Percentiles rank a stretch among this genome's conserved stretches.
Evolutionary conservation across 345 rosid species (phyloP).

Genomic region (Dimocarpus longan): DNA sequence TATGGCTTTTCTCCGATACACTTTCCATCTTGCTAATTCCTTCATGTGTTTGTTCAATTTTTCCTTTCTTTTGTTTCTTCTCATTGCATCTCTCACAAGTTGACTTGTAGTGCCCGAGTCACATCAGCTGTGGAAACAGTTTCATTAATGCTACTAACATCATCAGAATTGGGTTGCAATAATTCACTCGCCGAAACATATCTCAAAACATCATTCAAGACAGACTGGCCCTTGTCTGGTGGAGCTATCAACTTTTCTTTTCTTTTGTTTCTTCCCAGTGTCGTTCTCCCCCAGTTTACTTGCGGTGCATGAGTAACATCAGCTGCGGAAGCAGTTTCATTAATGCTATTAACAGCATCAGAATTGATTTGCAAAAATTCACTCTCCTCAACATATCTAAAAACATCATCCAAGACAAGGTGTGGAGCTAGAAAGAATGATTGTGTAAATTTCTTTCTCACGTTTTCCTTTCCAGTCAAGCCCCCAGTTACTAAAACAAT

Average conservation of each 20-base stretch:
- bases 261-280: too few relatives aligned
- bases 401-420: conserved; percentile 72
- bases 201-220: conserved; percentile 71
- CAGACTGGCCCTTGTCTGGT: conserved; percentile 74
- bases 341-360: conserved; percentile 27
- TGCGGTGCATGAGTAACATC: conserved; percentile 30
- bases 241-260: conserved; percentile 40
- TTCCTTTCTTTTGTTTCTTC: too few relatives aligned
- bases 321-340: conserved; percentile 37
- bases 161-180: conserved; percentile 20
- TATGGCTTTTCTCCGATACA: too few relatives aligned
- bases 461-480: conserved; percentile 62
- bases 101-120: conserved; percentile 21
- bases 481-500: conserved; percentile 73
- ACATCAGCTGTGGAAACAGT: conserved; percentile 33
- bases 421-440: conserved; percentile 77
- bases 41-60: too few relatives aligned
- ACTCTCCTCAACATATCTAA: conserved; percentile 58
- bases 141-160: conserved; percentile 32
- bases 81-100: too few relatives aligned
- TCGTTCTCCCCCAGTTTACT: too few relatives aligned
- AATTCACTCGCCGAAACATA: conserved; percentile 53
- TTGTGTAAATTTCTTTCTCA: conserved; percentile 65
- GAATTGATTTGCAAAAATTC: conserved; percentile 32
- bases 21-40: too few relatives aligned